These are phyloP conservation scores for Alternaria hordeiaustralica DNA, from an alignment of 2,329 filamentous ascomycete genomes.

Conservation along the genomic window DNA sequence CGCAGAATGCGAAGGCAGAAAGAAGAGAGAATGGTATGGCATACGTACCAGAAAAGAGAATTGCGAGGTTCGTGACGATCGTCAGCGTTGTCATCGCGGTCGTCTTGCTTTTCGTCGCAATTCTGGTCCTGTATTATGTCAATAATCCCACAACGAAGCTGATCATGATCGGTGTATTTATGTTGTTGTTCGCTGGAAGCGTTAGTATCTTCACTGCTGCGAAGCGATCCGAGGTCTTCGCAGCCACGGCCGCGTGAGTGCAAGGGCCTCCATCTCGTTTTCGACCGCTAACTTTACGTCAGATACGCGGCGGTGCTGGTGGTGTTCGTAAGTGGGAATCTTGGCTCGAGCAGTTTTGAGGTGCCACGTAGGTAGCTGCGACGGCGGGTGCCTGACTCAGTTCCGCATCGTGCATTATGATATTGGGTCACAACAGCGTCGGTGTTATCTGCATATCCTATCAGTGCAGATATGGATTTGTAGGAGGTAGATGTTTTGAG, in stretches of 20 bases:
- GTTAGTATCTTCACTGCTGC: background rate
- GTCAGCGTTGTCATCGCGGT: background rate
- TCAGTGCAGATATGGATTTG: background rate
- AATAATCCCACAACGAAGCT: background rate
- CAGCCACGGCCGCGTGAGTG: background rate
- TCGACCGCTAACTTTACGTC: background rate
- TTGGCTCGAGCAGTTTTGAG: background rate
- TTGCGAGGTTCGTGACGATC: background rate
- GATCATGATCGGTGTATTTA: background rate
- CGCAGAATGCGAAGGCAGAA: background rate
- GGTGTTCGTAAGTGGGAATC: background rate
- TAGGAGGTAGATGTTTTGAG: background rate
- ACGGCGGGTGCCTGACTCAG: background rate
- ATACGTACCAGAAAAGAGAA: background rate
- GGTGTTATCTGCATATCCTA: background rate
- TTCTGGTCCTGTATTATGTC: background rate
- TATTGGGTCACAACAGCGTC: background rate
- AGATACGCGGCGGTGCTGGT: background rate
- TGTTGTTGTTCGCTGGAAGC: background rate
- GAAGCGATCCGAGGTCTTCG: background rate
- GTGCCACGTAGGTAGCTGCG: no score
- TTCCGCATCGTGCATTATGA: background rate
- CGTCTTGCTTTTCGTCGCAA: background rate
- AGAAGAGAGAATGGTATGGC: background rate
- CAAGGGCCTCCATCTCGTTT: rapidly evolving